Evolutionary conservation across 2,329 filamentous ascomycete species (phyloP), one percentile per base, ranked within the genome.

Genomic region (Stachybotrys chlorohalonatus): DNA sequence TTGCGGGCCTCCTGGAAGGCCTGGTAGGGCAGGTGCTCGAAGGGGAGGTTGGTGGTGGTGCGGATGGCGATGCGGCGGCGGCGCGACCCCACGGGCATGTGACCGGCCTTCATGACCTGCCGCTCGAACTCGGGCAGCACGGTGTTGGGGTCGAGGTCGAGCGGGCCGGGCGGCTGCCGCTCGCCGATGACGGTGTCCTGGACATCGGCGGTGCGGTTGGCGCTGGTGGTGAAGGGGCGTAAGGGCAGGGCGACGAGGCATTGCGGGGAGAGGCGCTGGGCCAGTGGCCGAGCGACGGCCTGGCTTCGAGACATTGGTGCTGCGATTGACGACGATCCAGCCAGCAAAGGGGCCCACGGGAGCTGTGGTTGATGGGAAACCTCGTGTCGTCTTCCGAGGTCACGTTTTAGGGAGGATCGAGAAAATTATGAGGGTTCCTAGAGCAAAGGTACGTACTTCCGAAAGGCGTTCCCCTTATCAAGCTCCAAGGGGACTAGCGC

Each of bases 1-100:
- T 90, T 89, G 59, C 92, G 84, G 47, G 94, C 94, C 75, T 96
- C 92, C 73, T 99, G 94, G 76, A 97, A 99, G 73, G 90, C 94
- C 79, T 97, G 93, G 75, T 95, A 99, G 16, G 94, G 94, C 61
- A 99, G 77, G 68, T 93, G 88, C 75, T 96, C 90, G 68, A 99
- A 96, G 31, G 92, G 90, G 52, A 96, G 75, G 64, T 86, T 81
- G 58, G 79, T 73, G 45, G 75, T 81, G 63, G 75, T 82, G 64
- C 79, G 83, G 57, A 92, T 70, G 31, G 88, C 88, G 31, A 84
- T 82, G 68, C 93, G 86, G 59, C 92, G 86, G 77, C 92, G 84
- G 63, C 92, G 85, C 49, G 91, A 95, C 52, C 92, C 92, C 63
- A 96, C 77, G 53, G 90, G 90, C 58, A 82, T 78, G 49, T 84